Evolutionary conservation across 2,329 filamentous ascomycete genomes (phyloP), one percentile per base, ranked within the genome.

Genomic region (Arthrocladium fulminans): DNA sequence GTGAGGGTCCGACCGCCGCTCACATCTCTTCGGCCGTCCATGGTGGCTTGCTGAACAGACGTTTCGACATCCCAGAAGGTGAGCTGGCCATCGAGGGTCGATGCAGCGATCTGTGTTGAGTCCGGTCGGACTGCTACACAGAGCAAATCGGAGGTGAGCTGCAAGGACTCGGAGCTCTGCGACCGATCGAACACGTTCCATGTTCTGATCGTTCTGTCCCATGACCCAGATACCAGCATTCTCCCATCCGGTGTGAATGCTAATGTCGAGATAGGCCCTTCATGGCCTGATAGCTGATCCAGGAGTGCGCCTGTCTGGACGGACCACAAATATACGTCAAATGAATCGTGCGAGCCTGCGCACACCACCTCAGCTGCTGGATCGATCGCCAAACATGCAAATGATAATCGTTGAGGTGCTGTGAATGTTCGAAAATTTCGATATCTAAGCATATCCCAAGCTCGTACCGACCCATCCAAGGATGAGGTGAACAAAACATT

Each of bases 401-500:
- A 98, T 0, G 89, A 94, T 22, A 97, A 71, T 48, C 90, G 77
- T 25, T 87, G 89, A 0, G 92, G 89, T 1, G 92, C 90, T 10
- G 92, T 97, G 61, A 98, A 98, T 0, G 94, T 97, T 58, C 89
- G 79, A 72, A 98, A 98, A 68, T 97, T 98, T 58, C 92, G 82
- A 68, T 95, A 98, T 53, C 92, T 78, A 53, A 97, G 86, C 47
- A 98, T 71, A 73, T 98, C 92, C 88, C 94, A 98, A 0, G 92
- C 92, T 65, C 92, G 76, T 51, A 98, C 78, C 2, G 90, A 97
- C 8, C 92, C 92, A 64, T 98, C 92, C 38, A 98, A 72, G 63
- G 89, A 96, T 12, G 90, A 83, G 17, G 92, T 98, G 67, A 97
- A 98, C 3, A 98, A 74, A 1, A 98, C 89, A 60, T 90, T 97